Conservation (phyloP, 805 yeast species). For the Lachancea waltii region DNA sequence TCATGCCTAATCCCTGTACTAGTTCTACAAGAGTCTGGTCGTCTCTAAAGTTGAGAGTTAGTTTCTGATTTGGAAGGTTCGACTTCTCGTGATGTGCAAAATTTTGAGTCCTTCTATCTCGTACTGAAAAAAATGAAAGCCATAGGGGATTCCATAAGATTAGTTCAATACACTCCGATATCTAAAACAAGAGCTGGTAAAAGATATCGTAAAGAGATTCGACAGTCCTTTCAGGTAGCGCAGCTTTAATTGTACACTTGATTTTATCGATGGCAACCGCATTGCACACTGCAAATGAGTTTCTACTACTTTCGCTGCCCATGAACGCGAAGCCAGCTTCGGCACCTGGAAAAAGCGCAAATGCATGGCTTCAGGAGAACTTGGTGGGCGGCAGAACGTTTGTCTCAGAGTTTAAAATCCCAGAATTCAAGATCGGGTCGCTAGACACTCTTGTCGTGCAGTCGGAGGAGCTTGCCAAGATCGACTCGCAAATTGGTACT, state of each 20-base stretch:
- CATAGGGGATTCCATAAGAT: not conserved
- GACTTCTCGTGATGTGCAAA: not conserved
- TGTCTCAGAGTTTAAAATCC: constrained; percentile 54
- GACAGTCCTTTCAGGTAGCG: not conserved
- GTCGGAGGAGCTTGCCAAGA: constrained; percentile 79
- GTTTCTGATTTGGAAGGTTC: not conserved
- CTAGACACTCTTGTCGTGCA: constrained; percentile 86
- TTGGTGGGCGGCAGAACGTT: constrained; percentile 54
- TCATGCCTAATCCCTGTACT: not conserved
- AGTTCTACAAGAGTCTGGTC: no score
- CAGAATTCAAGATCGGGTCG: constrained; percentile 90
- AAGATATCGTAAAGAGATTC: not conserved
- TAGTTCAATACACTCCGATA: no score
- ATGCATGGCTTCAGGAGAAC: constrained; percentile 48
- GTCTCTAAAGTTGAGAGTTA: no score
- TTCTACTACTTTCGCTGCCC: constrained; percentile 51
- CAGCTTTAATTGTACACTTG: not conserved
- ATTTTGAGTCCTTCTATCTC: not conserved
- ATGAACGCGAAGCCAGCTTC: constrained; percentile 48
- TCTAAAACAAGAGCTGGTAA: no score
- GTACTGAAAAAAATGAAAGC: not conserved
- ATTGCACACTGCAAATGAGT: constrained; percentile 31
- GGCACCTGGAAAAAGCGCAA: constrained; percentile 35
- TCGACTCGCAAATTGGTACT: constrained; percentile 68
- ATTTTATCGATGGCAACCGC: constrained; percentile 23